Evolutionary conservation across 176 grass and related monocot species (phyloP).

Genomic region (Musa troglodytarum): DNA sequence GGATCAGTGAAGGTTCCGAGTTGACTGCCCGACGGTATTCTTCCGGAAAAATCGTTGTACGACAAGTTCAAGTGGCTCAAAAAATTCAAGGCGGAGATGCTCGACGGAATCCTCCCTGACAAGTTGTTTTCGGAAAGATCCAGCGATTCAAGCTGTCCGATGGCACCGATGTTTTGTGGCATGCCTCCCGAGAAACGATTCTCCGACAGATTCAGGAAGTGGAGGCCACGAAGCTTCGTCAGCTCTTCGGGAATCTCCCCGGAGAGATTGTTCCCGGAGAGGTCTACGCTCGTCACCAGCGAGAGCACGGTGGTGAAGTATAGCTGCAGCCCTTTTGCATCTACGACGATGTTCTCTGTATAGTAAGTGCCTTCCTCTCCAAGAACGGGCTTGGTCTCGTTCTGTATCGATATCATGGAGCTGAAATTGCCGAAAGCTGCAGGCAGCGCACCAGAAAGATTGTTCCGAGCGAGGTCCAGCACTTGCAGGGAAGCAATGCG

Average conservation of each 20-base stretch:
- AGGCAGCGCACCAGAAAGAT: neutral
- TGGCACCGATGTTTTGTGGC: neutral
- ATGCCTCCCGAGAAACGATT: neutral
- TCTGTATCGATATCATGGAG: neutral
- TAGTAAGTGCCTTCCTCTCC: neutral
- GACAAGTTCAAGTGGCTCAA: neutral
- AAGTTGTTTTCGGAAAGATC: conserved; percentile 5
- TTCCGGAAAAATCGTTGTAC: neutral
- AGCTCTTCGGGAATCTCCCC: neutral
- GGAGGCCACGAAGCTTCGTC: neutral
- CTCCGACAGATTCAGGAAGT: neutral
- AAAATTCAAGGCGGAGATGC: neutral
- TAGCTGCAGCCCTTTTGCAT: neutral
- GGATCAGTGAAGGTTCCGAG: neutral
- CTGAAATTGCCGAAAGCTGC: neutral
- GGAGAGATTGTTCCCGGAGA: neutral
- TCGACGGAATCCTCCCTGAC: neutral
- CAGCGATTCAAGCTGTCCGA: neutral
- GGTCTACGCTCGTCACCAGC: neutral
- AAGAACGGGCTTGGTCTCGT: neutral
- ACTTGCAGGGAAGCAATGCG: neutral
- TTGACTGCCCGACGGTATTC: neutral
- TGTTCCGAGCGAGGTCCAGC: neutral
- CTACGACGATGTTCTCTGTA: neutral
- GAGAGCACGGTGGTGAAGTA: neutral